Base-by-base conservation (phyloP, 345 rosid species). In the Ceriops decandra region DNA sequence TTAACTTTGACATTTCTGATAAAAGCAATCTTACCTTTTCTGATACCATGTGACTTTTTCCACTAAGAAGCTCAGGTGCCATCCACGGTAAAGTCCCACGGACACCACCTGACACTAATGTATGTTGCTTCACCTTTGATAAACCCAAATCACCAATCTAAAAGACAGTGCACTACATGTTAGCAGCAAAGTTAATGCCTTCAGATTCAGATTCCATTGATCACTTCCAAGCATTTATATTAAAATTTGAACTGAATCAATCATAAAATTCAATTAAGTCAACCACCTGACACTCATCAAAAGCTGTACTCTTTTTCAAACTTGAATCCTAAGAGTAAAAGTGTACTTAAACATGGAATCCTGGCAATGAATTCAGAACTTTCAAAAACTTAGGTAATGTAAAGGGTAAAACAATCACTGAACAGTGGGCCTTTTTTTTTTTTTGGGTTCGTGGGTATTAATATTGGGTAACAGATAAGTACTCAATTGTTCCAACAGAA, bases 21-120 rank as follows among this genome's bases (percentile, higher is more conserved):
- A 35, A 56, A 56, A 63, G 56, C 27, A 62, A 61, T 63, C 32
- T 62, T 79, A 95, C 99, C 99, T 95, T 91, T 71, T 95, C 99
- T 31, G 99, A 80, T 52, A 95, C 98, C 99, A 95, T 95, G 71
- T 88, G 86, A 73, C 89, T 90, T 88, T 95, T 95, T 58, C 97
- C 97, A 72, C 99, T 95, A 71, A 95, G 80, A 64, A 95, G 97
- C 85, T 95, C 99, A 62, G 99, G 99, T 63, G 99, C 99, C 97
- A 95, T 95, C 99, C 99, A 95, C 35, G 99, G 99, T 67, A 95
- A 78, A 64, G 99, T 95, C 67, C 99, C 99, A 42, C 99, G 98
- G 68, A 95, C 96, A 79, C 99, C 99, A 65, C 99, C 99, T 0
- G 99, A 95, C 36, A 95, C 99, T 71, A 95, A 70, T 0, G 99